Base-by-base conservation (phyloP, 2,329 filamentous ascomycete genomes). In the Tolypocladium pustulatum region DNA sequence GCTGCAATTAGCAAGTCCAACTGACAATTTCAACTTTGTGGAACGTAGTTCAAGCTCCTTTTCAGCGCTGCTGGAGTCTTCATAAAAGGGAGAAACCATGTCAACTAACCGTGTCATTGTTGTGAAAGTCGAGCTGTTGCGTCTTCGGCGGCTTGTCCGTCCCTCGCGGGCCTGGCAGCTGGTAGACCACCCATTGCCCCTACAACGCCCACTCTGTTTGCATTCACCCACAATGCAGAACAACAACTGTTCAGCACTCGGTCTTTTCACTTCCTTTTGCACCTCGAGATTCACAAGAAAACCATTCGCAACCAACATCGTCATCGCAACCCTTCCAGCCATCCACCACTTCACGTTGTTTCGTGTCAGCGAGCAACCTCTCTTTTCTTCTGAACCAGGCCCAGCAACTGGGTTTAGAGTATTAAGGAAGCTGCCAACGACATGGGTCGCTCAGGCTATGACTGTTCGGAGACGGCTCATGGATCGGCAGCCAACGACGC, bases 381-480 rank as follows among this genome's bases (percentile, higher is more conserved):
- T 17, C 38, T 17, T 30, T 34, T 30, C 38, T 0, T 34, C 37
- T n/a, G 7, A 32, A 25, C 37, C 27, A 40, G 15, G 4, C n/a
- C 10, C 52, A 27, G 17, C 51, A 53, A 32, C 46, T 8, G 17
- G 4, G 10, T 4, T n/a, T 20, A 51, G 1, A n/a, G 12, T 15
- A 6, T 8, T n/a, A 32, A n/a, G 4, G 17, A n/a, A 30, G 15
- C 8, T 51, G 7, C 36, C 36, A 40, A 10, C 36, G 22, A 17
- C 7, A 58, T 58, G 57, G 27, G 38, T 22, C 51, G 57, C n/a
- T 46, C 51, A 13, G 51, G 51, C 6, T 58, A 58, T 34, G 57
- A 58, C 36, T 36, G 25, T 27, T 46, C 57, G 30, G 37, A 38
- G 32, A 32, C 57, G 22, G 27, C 36, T 22, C 37, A 38, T 12